phyloP scores from a whole-genome alignment of 1,284 basidiomycete species.

The Trichosporon faecale region DNA sequence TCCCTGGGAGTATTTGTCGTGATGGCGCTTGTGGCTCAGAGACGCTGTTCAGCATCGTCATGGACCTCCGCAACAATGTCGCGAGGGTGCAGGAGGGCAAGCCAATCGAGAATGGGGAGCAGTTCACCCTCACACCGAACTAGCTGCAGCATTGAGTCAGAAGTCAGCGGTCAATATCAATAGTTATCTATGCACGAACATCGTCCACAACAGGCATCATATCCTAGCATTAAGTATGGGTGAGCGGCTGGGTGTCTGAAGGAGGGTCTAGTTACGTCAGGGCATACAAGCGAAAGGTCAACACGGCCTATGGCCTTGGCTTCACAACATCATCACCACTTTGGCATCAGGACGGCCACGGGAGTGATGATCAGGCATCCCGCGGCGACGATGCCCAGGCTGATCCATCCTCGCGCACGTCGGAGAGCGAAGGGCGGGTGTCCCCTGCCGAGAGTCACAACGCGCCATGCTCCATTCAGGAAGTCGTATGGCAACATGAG shows the following conservation, averaged over 20 bases:
- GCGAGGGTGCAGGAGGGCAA: slow-evolving; percentile 21
- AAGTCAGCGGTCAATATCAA: too few species aligned
- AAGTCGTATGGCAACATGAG: slow-evolving; percentile 28
- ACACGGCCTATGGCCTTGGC: background rate
- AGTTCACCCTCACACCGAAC: slow-evolving; percentile 13
- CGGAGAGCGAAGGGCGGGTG: slow-evolving; percentile 21
- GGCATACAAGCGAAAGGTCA: background rate
- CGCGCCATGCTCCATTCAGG: slow-evolving; percentile 12
- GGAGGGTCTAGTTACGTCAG: background rate
- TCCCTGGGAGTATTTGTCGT: slow-evolving; percentile 22
- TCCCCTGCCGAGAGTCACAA: slow-evolving; percentile 8
- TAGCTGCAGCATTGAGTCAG: background rate
- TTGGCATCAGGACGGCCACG: slow-evolving; percentile 17
- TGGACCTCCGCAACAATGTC: slow-evolving; percentile 16
- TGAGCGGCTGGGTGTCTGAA: background rate
- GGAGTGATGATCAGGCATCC: slow-evolving; percentile 21
- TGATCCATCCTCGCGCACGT: slow-evolving; percentile 21
- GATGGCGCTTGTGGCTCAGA: slow-evolving; percentile 13
- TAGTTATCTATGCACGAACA: background rate
- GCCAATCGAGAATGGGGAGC: slow-evolving; percentile 14
- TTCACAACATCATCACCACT: slow-evolving; percentile 13
- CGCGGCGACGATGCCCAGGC: slow-evolving; percentile 20
- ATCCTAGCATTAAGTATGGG: background rate
- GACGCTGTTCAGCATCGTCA: slow-evolving; percentile 25
- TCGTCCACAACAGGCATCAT: background rate